Evolutionary conservation across 2,329 filamentous ascomycete genomes (phyloP), one percentile per base, ranked within the genome.

Genomic region (Penicillium sp.): DNA sequence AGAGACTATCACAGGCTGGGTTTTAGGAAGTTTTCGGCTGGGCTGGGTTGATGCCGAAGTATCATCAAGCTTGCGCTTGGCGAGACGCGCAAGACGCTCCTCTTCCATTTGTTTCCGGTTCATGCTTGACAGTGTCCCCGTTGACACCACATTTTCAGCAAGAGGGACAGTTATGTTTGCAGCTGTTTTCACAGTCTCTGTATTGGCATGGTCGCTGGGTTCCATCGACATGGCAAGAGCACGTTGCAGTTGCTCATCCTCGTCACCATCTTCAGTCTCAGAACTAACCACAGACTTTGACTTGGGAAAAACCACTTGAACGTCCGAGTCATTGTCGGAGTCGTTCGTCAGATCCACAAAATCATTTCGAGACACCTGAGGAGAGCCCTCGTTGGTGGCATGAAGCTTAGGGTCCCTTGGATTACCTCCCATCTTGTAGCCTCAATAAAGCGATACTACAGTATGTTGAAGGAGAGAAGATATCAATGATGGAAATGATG

Each of bases 41-140:
- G 49, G 66, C n/a, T 62, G 51, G 38, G 49, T 50, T 14, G 60
- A 53, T 1, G 74, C 74, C 9, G 72, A 66, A 16, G 61, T 55
- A 8, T 64, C 62, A 2, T 78, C 78, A 8, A 73, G 68, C 69
- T 83, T 81, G 34, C 84, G 81, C 70, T 92, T 76, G 34, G 78
- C 79, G 36, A 85, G 71, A 61, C 92, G 82, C 19, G 84, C 86
- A 13, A 96, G 80, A 38, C 93, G 85, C 68, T 95, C 91, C 64
- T 86, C 79, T 70, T 97, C 93, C 90, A 96, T 94, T 48, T 84
- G 82, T 71, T 86, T 90, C 34, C 92, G 83, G 74, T 96, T 83
- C 1, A 96, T 72, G 3, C 81, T 81, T 4, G 81, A 66, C 0
- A 84, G 62, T 0, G n/a, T 23, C 3, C 36, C 43, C 0, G 3